Evolutionary conservation across 1,139 yeast species (phyloP).

Genomic region (Candida frijolesensis): DNA sequence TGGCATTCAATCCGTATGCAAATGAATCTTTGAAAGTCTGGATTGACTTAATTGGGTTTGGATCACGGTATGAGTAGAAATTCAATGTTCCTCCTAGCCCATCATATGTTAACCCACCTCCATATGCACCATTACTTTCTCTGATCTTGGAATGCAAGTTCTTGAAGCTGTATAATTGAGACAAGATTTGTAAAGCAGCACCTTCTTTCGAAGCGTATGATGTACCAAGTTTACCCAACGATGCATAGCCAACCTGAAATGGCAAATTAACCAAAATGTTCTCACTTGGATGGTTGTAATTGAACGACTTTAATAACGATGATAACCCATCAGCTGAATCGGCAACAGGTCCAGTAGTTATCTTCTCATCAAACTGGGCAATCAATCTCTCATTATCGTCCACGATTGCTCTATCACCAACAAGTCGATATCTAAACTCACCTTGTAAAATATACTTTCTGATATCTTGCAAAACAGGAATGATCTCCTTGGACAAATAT

Average conservation of each 20-base stretch:
- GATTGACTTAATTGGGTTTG: slow-evolving; percentile 75
- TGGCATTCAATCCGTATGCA: slow-evolving; percentile 52
- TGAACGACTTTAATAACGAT: slow-evolving; percentile 15
- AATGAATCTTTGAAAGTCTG: slow-evolving; percentile 63
- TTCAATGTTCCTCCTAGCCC: slow-evolving; percentile 80
- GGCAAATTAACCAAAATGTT: slow-evolving; percentile 69
- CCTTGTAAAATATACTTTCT: slow-evolving; percentile 45
- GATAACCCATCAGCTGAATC: slow-evolving; percentile 11
- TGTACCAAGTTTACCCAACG: slow-evolving; percentile 69
- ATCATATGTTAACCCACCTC: slow-evolving; percentile 88
- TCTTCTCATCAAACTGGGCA: slow-evolving; percentile 32
- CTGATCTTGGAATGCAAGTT: slow-evolving; percentile 87
- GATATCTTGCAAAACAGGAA: slow-evolving; percentile 66
- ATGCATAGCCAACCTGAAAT: slow-evolving; percentile 85
- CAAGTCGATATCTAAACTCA: slow-evolving; percentile 54
- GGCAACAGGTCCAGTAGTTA: slow-evolving; percentile 4
- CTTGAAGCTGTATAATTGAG: slow-evolving; percentile 80
- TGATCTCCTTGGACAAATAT: slow-evolving; percentile 51
- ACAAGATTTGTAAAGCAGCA: slow-evolving; percentile 79
- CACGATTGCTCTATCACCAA: slow-evolving; percentile 54
- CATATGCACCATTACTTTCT: slow-evolving; percentile 97
- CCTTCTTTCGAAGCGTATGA: slow-evolving; percentile 73
- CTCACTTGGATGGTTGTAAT: slow-evolving; percentile 8
- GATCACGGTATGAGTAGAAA: slow-evolving; percentile 92
- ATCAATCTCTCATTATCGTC: slow-evolving; percentile 44